phyloP scores from a whole-genome alignment of 495 filamentous ascomycete genomes.

The Thermothielavioides terrestris region DNA sequence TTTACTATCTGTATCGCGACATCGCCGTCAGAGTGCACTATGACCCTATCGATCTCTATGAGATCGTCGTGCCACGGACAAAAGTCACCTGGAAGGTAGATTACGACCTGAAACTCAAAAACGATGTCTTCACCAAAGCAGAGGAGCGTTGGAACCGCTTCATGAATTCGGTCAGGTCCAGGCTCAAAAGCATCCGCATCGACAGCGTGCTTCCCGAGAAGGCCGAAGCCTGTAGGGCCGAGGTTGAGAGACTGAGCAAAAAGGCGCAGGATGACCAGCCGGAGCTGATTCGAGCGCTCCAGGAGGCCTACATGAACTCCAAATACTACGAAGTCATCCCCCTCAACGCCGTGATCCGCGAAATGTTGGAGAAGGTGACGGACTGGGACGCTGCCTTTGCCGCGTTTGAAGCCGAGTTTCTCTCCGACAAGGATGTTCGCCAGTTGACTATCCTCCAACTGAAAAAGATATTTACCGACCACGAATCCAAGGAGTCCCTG shows the following conservation, averaged over 20 bases:
- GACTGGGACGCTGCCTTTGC: slow-evolving; percentile 89
- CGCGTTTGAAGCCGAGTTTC: slow-evolving; percentile 86
- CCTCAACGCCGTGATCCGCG: slow-evolving; percentile 75
- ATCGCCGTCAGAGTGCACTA: slow-evolving; percentile 77
- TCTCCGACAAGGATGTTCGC: slow-evolving; percentile 96
- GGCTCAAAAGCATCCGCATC: slow-evolving; percentile 78
- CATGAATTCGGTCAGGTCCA: slow-evolving; percentile 72
- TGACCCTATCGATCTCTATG: slow-evolving; percentile 83
- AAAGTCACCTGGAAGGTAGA: slow-evolving; percentile 96
- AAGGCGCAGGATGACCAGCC: slow-evolving; percentile 74
- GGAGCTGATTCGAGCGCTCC: slow-evolving; percentile 62
- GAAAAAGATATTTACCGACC: slow-evolving; percentile 90
- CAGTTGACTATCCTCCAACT: slow-evolving; percentile 84
- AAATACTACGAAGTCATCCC: slow-evolving; percentile 96
- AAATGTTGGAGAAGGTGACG: slow-evolving; percentile 83
- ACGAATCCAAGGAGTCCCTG: slow-evolving; percentile 64
- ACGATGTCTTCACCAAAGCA: slow-evolving; percentile 73
- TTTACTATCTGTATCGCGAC: slow-evolving; percentile 71
- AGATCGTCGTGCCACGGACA: slow-evolving; percentile 85
- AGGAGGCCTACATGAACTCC: slow-evolving; percentile 83
- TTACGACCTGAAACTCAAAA: slow-evolving; percentile 81
- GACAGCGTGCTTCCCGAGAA: slow-evolving; percentile 87
- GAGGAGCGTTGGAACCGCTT: slow-evolving; percentile 77
- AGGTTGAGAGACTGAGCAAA: slow-evolving; percentile 66
- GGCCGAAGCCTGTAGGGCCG: slow-evolving; percentile 64